Evolutionary conservation across 2,329 filamentous ascomycete species (phyloP), one percentile per base, ranked within the genome.

Genomic region (Trichoderma sp.): DNA sequence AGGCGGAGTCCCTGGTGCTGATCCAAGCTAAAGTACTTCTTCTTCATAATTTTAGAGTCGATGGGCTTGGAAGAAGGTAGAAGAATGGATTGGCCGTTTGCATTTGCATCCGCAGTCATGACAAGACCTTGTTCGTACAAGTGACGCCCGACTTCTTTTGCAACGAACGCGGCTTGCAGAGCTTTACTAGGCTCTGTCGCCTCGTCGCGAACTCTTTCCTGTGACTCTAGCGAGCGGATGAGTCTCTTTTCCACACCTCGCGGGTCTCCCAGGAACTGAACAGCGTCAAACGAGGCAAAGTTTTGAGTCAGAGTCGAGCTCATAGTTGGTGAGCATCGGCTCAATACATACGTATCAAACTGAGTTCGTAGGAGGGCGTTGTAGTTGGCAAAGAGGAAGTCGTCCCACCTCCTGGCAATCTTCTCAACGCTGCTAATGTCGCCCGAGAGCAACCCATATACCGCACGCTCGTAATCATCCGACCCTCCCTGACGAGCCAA

Each of bases 401-500:
- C 95, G 73, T 97, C 93, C 90, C 94, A 96, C 26, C 86, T 89
- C 61, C 87, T 85, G 76, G 92, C 94, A 49, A 95, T 89, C 72
- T 88, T 87, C 75, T 92, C 89, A 13, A 96, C 92, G 63, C 91
- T 92, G 46, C 87, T 82, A 60, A 94, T 86, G 76, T 97, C 93
- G 60, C 96, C 96, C 52, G 91, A 91, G n/a, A 99, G 84, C 14
- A 97, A 81, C 32, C 93, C 95, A 76, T 97, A 97, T 0, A 97
- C 93, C 21, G 95, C 96, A 67, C 90, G 88, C 80, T 99, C 94
- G 75, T 94, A 95, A 63, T 91, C 87, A 73, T 92, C 90, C 1
- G 86, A 87, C 30, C 88, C 88, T 2, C 89, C 88, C 61, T 91
- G 88, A 26, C 91, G 89, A 63, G 92, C 90, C 59, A 90, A 77